Evolutionary conservation across 345 rosid species (phyloP).

Genomic region (Dipteronia sinensis): DNA sequence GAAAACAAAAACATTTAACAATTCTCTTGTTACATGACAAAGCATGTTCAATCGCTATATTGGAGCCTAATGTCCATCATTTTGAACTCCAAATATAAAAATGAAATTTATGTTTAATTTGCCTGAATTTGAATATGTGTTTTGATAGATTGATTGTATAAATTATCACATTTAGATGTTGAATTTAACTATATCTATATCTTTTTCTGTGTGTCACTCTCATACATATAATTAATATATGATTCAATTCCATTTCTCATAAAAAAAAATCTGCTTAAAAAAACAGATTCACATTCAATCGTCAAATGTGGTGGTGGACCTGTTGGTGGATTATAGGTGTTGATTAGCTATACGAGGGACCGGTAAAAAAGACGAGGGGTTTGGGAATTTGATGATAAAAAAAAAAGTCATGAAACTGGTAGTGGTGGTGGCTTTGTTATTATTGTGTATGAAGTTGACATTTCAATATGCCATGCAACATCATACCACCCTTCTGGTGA

Average conservation of each 20-base stretch:
- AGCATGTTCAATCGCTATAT: no score
- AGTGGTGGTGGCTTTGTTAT: constrained; percentile 22
- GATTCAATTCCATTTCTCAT: background rate
- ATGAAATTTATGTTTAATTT: background rate
- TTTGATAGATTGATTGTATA: background rate
- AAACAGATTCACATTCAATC: background rate
- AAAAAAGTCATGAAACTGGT: constrained; percentile 12
- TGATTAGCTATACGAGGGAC: background rate
- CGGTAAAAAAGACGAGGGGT: background rate
- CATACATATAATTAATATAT: background rate
- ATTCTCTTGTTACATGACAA: no score
- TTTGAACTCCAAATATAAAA: no score
- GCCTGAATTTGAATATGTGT: background rate
- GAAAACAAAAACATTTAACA: background rate
- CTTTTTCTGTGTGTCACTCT: background rate
- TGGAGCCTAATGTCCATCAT: no score
- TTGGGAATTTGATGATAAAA: constrained; percentile 12
- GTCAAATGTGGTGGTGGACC: constrained; percentile 10
- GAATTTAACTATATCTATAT: background rate
- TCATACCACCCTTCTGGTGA: background rate
- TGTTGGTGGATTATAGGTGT: constrained; percentile 12
- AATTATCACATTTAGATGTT: background rate
- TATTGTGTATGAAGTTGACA: constrained; percentile 18
- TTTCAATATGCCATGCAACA: constrained; percentile 5
- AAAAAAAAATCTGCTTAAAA: background rate